A percentile compares a stretch with the other conserved stretches of the same genome.
These are phyloP conservation scores for Rhizopogon salebrosus DNA, from an alignment of 768 basidiomycete species.

Conservation along the genomic window DNA sequence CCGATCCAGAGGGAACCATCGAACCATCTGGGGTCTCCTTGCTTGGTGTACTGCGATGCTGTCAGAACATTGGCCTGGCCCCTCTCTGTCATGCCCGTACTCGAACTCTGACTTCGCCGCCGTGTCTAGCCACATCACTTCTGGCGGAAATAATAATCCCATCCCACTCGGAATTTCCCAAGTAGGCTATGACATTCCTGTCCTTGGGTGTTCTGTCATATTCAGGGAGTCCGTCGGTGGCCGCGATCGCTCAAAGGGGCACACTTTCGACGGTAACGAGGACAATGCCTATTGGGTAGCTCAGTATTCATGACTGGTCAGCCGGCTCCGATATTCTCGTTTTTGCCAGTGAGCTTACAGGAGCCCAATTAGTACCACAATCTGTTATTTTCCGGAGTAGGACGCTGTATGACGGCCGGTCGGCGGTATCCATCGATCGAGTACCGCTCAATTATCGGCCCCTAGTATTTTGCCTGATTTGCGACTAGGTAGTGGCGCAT, in stretches of 20 bases:
- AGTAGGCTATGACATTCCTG: background rate
- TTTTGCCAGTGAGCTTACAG: background rate
- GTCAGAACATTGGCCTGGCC: background rate
- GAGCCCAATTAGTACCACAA: background rate
- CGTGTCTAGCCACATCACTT: background rate
- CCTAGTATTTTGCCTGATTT: background rate
- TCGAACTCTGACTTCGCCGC: background rate
- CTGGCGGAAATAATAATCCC: background rate
- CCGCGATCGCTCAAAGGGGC: background rate
- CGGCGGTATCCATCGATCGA: background rate
- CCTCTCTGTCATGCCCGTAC: background rate
- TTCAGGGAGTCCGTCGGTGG: background rate
- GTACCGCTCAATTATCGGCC: background rate
- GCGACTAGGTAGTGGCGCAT: no score
- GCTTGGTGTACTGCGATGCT: background rate
- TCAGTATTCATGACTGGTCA: background rate
- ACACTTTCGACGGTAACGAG: no score
- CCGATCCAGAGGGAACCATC: background rate
- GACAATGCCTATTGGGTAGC: background rate
- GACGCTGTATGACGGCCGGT: no score
- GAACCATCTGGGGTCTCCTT: background rate
- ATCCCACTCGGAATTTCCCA: background rate
- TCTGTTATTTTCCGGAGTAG: background rate
- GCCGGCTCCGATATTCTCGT: background rate
- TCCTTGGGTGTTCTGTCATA: background rate